These are phyloP conservation scores for Coniferiporia sulphurascens DNA, from an alignment of 1,284 basidiomycete genomes.

Conservation along the genomic window DNA sequence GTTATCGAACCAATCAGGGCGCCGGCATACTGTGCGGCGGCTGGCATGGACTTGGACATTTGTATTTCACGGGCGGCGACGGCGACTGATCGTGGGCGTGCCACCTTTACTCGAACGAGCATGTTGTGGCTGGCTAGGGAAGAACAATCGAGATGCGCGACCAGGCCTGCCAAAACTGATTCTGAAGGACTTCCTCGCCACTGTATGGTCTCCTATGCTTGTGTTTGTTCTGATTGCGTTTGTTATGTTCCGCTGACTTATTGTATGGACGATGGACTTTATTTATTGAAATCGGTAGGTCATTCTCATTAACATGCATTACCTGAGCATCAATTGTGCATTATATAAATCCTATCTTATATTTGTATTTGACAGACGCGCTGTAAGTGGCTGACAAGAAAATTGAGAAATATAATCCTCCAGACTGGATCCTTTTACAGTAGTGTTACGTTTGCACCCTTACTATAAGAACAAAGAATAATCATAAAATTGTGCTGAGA, in stretches of 20 bases:
- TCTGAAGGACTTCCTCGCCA: conserved; percentile 6
- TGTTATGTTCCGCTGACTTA: conserved; percentile 15
- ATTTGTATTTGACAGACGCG: too few relatives aligned
- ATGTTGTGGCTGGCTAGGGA: not conserved
- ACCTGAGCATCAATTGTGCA: not conserved
- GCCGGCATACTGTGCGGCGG: not conserved
- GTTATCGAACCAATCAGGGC: not conserved
- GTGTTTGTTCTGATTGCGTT: conserved; percentile 17
- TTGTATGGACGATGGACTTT: not conserved
- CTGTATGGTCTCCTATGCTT: conserved; percentile 17
- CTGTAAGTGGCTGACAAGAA: too few relatives aligned
- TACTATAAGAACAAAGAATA: too few relatives aligned
- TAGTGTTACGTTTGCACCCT: too few relatives aligned
- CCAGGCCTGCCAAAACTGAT: not conserved
- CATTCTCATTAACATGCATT: not conserved
- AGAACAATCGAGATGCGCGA: not conserved
- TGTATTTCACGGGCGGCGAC: conserved; percentile 6
- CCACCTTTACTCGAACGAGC: conserved; percentile 1
- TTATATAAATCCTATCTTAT: not conserved
- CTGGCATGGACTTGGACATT: conserved; percentile 13
- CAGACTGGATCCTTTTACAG: too few relatives aligned
- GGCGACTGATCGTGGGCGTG: conserved; percentile 10
- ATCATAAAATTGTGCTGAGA: too few relatives aligned
- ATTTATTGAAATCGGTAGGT: not conserved
- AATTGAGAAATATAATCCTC: too few relatives aligned